These are phyloP conservation scores for Geotrichum bryndzae DNA, from an alignment of 1,139 yeast species.

Conservation along the genomic window DNA sequence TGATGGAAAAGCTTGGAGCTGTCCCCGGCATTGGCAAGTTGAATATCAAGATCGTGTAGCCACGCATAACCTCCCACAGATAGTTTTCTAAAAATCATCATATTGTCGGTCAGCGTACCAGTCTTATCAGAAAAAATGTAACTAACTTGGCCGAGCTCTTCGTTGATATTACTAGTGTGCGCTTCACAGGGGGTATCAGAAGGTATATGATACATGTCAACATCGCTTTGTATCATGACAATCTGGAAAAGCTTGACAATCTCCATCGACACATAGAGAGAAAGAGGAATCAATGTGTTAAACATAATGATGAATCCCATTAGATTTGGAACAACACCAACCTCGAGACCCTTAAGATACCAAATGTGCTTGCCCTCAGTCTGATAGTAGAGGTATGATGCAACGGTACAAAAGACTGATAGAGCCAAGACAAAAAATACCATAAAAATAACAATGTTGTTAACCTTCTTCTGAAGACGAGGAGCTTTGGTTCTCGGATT, in stretches of 20 bases:
- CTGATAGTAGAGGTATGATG: constrained; percentile 52
- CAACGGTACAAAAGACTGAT: constrained; percentile 78
- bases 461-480: constrained; percentile 74
- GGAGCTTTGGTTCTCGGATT: constrained; percentile 93
- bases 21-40: constrained; percentile 29
- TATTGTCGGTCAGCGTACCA: constrained; percentile 89
- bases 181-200: constrained; percentile 92
- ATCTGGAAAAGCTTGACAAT: constrained; percentile 85
- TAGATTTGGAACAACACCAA: constrained; percentile 82
- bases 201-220: constrained; percentile 86
- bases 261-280: constrained; percentile 94
- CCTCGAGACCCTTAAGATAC: constrained; percentile 70
- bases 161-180: constrained; percentile 89
- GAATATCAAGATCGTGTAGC: constrained; percentile 68
- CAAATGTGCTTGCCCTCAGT: constrained; percentile 46
- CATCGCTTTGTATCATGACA: constrained; percentile 73
- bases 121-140: constrained; percentile 94
- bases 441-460: constrained; percentile 80
- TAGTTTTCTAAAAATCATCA: constrained; percentile 79
- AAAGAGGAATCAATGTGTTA: constrained; percentile 89
- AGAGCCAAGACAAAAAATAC: constrained; percentile 69
- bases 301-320: constrained; percentile 97
- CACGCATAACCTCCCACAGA: constrained; percentile 85
- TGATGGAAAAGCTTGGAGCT: constrained; percentile 16
- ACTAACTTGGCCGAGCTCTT: constrained; percentile 94